Conservation (phyloP, 2,329 filamentous ascomycete genomes). For the Rutstroemia sp. region DNA sequence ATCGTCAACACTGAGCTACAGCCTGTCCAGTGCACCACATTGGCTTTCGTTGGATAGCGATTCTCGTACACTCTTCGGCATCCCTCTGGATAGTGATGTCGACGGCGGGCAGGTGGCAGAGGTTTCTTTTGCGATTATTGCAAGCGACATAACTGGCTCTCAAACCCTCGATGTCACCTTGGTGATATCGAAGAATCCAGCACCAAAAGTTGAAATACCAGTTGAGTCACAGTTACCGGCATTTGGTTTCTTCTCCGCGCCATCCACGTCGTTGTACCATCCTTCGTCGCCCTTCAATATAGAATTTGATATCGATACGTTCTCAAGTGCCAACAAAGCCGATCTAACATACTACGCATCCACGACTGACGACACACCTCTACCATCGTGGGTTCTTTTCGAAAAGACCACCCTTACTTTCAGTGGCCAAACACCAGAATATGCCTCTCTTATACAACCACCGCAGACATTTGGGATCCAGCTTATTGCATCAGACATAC, state of each 20-base stretch:
- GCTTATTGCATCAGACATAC: constrained; percentile 70
- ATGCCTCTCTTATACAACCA: constrained; percentile 54
- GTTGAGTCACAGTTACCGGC: constrained; percentile 49
- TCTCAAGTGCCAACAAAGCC: constrained; percentile 38
- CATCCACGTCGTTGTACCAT: constrained; percentile 50
- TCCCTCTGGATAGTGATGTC: constrained; percentile 48
- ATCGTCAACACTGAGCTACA: constrained; percentile 53
- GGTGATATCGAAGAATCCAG: constrained; percentile 54
- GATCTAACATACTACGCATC: constrained; percentile 68
- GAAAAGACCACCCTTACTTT: constrained; percentile 57
- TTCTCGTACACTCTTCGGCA: constrained; percentile 62
- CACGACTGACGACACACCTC: constrained; percentile 67
- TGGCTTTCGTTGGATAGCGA: constrained; percentile 69
- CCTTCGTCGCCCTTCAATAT: constrained; percentile 47
- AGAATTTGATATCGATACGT: constrained; percentile 51
- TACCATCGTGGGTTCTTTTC: constrained; percentile 82
- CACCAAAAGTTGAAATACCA: constrained; percentile 48
- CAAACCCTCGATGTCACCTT: constrained; percentile 60
- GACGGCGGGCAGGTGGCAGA: constrained; percentile 45
- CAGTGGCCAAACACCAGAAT: constrained; percentile 60
- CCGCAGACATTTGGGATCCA: constrained; percentile 67
- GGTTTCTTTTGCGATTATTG: constrained; percentile 53
- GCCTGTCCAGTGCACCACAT: constrained; percentile 54
- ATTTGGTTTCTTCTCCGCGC: constrained; percentile 53
- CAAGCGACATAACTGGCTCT: constrained; percentile 58